Base-by-base conservation (phyloP, 371 early-diverging fungal genomes). In the Rhizomucor miehei region DNA sequence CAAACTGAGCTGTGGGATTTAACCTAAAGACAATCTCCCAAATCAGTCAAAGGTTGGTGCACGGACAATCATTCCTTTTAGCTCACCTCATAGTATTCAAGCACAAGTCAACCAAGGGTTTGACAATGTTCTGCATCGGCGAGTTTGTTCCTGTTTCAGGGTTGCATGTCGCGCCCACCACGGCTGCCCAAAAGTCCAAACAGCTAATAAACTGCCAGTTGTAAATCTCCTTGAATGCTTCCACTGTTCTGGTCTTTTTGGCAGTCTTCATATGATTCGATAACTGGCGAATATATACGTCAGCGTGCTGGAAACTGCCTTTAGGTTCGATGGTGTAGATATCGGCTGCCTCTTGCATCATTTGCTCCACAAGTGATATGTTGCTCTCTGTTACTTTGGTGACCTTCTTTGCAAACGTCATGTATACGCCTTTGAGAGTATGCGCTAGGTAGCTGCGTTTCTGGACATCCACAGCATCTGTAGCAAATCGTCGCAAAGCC, bases 191-290 rank as follows among this genome's bases (percentile, higher is more conserved):
- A 50, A 95, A 87, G 60, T 87, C 83, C 52, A 97, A 71, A 57
- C 90, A 89, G 65, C 89, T 90, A 23, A 95, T 66, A 62, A 85
- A 96, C 68, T 93, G 95, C 96, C 96, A 96, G 70, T 91, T 92
- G 79, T 95, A 94, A 43, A 96, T 89, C 0, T 81, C 60, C 60
- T 87, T 88, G 78, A 86, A 89, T 12, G 90, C 81, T 60, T 95
- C 86, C 41, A 87, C 86, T 36, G 89, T 90, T 41, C 89, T 82
- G 14, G 79, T 74, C 58, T 86, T 84, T 57, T 90, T 89, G 19
- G 95, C 90, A 54, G 84, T 84, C 48, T 96, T 87, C 52, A 97
- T 71, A 61, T 88, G 88, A 55, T 91, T 88, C 0, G 94, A 93
- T 43, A 96, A 76, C 61, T 94, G 94, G 23, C 94, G 85, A 36